phyloP scores from a whole-genome alignment of 2,329 filamentous ascomycete species.

The Tolypocladium cylindrosporum region DNA sequence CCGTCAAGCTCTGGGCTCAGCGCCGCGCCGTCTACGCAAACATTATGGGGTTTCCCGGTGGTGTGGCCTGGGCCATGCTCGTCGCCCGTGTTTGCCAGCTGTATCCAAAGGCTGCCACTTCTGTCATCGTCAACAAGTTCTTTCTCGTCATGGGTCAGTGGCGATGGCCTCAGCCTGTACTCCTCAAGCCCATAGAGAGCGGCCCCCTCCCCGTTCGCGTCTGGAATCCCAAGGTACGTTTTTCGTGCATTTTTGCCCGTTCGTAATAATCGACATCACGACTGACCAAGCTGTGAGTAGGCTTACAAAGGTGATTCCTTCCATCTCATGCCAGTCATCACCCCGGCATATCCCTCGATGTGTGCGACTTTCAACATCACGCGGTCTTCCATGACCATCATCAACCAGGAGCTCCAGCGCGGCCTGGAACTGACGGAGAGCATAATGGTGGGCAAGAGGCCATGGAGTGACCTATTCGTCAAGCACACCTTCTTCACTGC shows the following conservation, averaged over 20 bases:
- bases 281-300: slow-evolving; percentile 24
- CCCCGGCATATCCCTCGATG: slow-evolving; percentile 95
- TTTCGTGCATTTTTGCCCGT: not conserved
- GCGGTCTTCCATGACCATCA: slow-evolving; percentile 72
- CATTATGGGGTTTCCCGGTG: slow-evolving; percentile 91
- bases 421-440: slow-evolving; percentile 68
- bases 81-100: slow-evolving; percentile 93
- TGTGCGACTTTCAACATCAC: slow-evolving; percentile 94
- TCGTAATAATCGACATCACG: not conserved
- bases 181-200: slow-evolving; percentile 80
- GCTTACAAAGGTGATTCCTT: slow-evolving; percentile 71
- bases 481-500: slow-evolving; percentile 90
- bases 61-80: slow-evolving; percentile 97
- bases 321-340: slow-evolving; percentile 97
- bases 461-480: slow-evolving; percentile 81
- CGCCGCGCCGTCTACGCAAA: slow-evolving; percentile 89
- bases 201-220: slow-evolving; percentile 73
- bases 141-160: slow-evolving; percentile 85
- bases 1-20: slow-evolving; percentile 95
- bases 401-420: slow-evolving; percentile 71
- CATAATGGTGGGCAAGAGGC: slow-evolving; percentile 66
- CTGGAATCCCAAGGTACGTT: slow-evolving; percentile 79
- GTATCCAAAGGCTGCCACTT: slow-evolving; percentile 84
- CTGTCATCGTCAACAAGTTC: slow-evolving; percentile 86
- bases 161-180: slow-evolving; percentile 89